Base-by-base conservation (phyloP, 305 asterid genomes). In the Ruellia speciosa region DNA sequence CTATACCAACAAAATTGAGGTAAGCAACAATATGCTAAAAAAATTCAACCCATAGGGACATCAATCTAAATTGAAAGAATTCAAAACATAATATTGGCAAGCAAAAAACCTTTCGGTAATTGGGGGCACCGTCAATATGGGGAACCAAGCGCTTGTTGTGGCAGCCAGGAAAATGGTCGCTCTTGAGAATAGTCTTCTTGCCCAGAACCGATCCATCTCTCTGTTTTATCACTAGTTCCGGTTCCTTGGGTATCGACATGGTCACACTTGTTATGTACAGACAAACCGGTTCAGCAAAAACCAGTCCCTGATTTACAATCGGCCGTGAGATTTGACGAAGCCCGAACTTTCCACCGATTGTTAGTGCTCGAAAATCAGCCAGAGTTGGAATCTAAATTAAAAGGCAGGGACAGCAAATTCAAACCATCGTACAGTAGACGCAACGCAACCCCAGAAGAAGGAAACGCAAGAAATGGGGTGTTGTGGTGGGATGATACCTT, bases 101-200 rank as follows among this genome's bases (percentile, higher is more conserved):
- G 31, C 31, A 46, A 16, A 34, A 64, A 34, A 87, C 99, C 99
- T 92, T 89, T 63, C 99, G 92, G 71, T 92, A 92, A 75, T 92
- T 92, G 66, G 99, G 99, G 43, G 99, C 95, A 52, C 96, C 96
- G 45, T 92, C 95, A 58, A 92, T 72, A 66, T 88, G 87, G 20
- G 98, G 95, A 52, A 79, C 68, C 75, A 92, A 70, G 67, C 87
- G 90, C 63, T 84, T 92, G 69, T 92, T 92, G 76, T 92, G 98
- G 74, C 98, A 92, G 24, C 96, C 95, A 17, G 98, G 98, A 63
- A 92, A 92, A 81, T 92, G 98, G 68, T 92, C 98, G 78, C 96
- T 92, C 81, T 92, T 92, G 73, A 92, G 94, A 70, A 92, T 88
- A 18, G 98, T 88, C 71, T 86, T 92, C 73, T 92, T 92, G 3